Base-by-base conservation (phyloP, 2,329 filamentous ascomycete genomes). In the Botryosphaeria agaves region DNA sequence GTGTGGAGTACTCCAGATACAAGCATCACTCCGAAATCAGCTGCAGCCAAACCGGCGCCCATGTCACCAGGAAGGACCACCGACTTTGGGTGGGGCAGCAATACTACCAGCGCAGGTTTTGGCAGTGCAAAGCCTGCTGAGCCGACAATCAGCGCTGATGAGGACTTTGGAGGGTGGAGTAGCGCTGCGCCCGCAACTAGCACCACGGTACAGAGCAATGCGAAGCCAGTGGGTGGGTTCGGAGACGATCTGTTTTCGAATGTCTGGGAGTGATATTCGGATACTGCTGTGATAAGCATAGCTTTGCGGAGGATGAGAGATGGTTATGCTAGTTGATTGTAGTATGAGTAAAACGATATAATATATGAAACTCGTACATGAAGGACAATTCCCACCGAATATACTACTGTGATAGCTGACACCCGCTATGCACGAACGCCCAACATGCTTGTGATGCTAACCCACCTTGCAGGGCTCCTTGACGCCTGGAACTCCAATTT, bases 101-200 rank as follows among this genome's bases (percentile, higher is more conserved):
- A n/a, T n/a, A n/a, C n/a, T n/a, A n/a, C n/a, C n/a, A n/a, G n/a
- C n/a, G 54, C 47, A 34, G 66, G 69, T 29, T 71, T 76, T 47
- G 62, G 76, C 14, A 67, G 69, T 2, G 67, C 47, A 23, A 52
- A 62, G 24, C 45, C 49, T 31, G 49, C 48, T 2, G 49, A 52
- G 12, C 73, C 81, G 15, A 76, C 77, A 44, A 79, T 93, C 2
- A 67, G 79, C 20, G 78, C 81, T 0, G 87, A 95, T 44, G 87
- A 95, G 53, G 87, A 95, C 48, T 95, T 94, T 58, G 87, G 87
- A 14, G 85, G 87, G 8, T 95, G 87, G 87, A 74, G 81, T 28
- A 91, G 82, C 47, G 72, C 73, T 26, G 60, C 64, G 58, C 76
- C 68, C 45, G 67, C 41, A 42, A 62, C 56, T 21, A 56, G 62